Conservation (phyloP, 2,329 filamentous ascomycete species). For the Aspergillus sp. region DNA sequence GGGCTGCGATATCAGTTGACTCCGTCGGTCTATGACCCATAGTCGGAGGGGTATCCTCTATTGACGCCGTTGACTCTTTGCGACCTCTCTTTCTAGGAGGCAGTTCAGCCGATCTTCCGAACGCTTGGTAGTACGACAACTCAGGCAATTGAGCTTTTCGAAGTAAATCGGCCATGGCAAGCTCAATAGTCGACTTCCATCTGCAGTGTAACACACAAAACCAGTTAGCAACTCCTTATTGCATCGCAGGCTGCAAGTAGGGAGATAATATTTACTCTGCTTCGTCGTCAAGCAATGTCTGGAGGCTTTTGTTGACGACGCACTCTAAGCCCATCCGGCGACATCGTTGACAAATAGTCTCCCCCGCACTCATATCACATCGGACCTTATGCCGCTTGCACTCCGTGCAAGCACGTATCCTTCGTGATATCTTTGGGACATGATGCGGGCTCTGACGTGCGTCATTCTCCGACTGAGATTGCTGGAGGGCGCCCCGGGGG, state of each 20-base stretch:
- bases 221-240: constrained; percentile 11
- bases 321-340: constrained; percentile 51
- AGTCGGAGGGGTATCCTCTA: constrained; percentile 26
- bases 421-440: constrained; percentile 45
- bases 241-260: background rate
- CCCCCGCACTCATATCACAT: constrained; percentile 53
- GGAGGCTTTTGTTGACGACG: constrained; percentile 53
- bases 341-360: constrained; percentile 52
- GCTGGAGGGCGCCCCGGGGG: constrained; percentile 25
- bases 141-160: constrained; percentile 39
- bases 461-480: constrained; percentile 29
- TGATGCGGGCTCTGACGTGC: constrained; percentile 26
- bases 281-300: constrained; percentile 52
- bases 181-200: constrained; percentile 41
- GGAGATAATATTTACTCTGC: constrained; percentile 38
- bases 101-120: constrained; percentile 29
- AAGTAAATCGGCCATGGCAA: constrained; percentile 39
- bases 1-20: constrained; percentile 15
- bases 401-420: constrained; percentile 52
- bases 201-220: constrained; percentile 18
- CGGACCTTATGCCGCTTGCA: constrained; percentile 57
- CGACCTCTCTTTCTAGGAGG: constrained; percentile 31
- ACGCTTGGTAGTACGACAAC: constrained; percentile 38
- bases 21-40: constrained; percentile 20
- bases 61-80: constrained; percentile 35